Base-by-base conservation (phyloP, 129 eudicot species). In the Chrysanthemum seticuspe region DNA sequence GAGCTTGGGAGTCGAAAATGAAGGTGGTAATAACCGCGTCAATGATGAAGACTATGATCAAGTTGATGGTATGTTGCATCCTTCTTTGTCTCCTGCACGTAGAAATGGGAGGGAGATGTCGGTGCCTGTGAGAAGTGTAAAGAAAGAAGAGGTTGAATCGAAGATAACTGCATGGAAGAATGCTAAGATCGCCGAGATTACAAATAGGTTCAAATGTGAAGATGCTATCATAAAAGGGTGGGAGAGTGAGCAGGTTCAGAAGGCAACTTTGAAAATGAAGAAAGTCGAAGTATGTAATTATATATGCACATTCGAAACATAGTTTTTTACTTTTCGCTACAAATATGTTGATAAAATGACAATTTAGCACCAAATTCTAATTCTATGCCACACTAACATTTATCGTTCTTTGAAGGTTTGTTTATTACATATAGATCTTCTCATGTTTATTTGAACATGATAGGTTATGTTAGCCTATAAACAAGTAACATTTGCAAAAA, bases 131-230 rank as follows among this genome's bases (percentile, higher is more conserved):
- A 82, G 80, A 53, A 74, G 83, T 11, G 96, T 91, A 82, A 91
- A 82, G 87, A 91, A 82, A 69, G 93, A 86, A 77, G 97, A 91
- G 79, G 96, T 82, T 44, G 96, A 88, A 48, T 53, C 90, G 62
- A 91, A 91, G 85, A 91, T 91, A 16, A 61, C 13, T 23, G 97
- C 97, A 10, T 91, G 97, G 97, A 87, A 86, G 75, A 91, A 81
- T 13, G 97, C 85, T 18, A 91, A 91, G 79, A 70, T 91, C 14
- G 83, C 93, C 0, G 88, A 88, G 90, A 79, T 91, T 18, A 91
- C 79, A 11, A 88, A 91, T 58, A 70, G 96, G 85, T 88, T 84
- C 40, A 91, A 86, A 84, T 70, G 93, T 15, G 96, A 91, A 79
- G 96, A 88, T 61, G 89, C 96, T 4, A 74, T 91, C 2, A 88